These are phyloP conservation scores for Drosera spatulata DNA, from an alignment of 179 eudicot species.

Conservation along the genomic window DNA sequence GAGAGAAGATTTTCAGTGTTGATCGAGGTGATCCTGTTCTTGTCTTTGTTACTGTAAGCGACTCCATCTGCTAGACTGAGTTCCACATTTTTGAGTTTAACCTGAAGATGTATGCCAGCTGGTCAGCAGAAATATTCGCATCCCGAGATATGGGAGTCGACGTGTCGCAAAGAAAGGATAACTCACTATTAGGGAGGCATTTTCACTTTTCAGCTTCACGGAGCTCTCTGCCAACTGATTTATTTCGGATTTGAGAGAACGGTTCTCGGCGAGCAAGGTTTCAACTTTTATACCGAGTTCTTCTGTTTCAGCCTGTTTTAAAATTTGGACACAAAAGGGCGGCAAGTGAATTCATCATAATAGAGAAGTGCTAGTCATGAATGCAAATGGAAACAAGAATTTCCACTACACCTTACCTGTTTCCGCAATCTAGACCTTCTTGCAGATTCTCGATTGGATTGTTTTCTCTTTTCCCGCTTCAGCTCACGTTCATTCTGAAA, in stretches of 20 bases:
- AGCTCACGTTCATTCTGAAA: constrained; percentile 68
- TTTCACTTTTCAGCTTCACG: constrained; percentile 57
- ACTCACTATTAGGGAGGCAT: constrained; percentile 51
- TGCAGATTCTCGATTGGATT: constrained; percentile 96
- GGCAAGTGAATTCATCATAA: too few species aligned
- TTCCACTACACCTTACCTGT: constrained; percentile 40
- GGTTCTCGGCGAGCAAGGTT: constrained; percentile 55
- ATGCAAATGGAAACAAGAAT: too few species aligned
- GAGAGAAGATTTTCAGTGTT: constrained; percentile 76
- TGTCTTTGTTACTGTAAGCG: constrained; percentile 11
- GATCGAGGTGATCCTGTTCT: constrained; percentile 24
- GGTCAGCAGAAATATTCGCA: background rate
- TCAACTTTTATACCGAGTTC: constrained; percentile 77
- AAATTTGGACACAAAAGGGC: background rate
- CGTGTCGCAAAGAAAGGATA: background rate
- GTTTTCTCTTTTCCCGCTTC: constrained; percentile 89
- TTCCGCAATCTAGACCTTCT: constrained; percentile 94
- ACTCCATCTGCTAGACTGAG: constrained; percentile 26
- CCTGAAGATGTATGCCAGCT: constrained; percentile 22
- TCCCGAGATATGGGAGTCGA: background rate
- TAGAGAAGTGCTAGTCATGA: too few species aligned
- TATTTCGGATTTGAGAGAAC: constrained; percentile 59
- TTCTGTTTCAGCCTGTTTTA: constrained; percentile 75
- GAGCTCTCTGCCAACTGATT: constrained; percentile 51
- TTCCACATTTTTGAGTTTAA: constrained; percentile 32